These are phyloP conservation scores for Leucosporidium yakuticum DNA, from an alignment of 768 basidiomycete genomes.

Conservation along the genomic window DNA sequence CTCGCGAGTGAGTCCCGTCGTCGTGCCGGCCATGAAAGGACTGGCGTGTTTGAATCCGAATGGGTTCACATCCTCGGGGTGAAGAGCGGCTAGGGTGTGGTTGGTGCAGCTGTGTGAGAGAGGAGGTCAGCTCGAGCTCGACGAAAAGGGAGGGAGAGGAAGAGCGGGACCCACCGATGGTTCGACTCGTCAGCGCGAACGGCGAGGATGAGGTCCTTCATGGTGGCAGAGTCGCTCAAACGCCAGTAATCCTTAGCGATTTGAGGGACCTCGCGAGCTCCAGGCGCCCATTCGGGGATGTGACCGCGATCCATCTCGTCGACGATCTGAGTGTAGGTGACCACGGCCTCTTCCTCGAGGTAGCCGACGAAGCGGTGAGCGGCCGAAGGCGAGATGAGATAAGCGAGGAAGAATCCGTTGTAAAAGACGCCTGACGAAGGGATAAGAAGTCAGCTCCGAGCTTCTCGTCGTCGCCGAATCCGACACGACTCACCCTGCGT, in stretches of 20 bases:
- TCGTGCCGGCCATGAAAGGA: constrained; percentile 73
- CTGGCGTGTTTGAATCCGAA: constrained; percentile 71
- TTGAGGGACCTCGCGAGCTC: constrained; percentile 61
- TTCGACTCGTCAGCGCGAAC: constrained; percentile 50
- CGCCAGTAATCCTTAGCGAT: constrained; percentile 98
- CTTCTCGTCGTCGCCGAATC: too few relatives aligned
- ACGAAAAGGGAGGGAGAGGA: background rate
- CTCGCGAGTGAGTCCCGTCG: constrained; percentile 50
- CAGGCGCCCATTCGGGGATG: constrained; percentile 65
- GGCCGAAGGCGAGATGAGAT: constrained; percentile 13
- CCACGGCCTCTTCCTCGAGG: constrained; percentile 83
- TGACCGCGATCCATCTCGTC: constrained; percentile 72
- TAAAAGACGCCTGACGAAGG: constrained; percentile 47
- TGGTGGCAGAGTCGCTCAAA: constrained; percentile 59
- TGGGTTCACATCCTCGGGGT: constrained; percentile 60
- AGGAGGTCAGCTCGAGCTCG: background rate
- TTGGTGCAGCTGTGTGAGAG: constrained; percentile 63
- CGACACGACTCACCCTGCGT: constrained; percentile 83
- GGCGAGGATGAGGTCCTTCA: constrained; percentile 21
- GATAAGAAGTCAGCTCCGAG: too few relatives aligned
- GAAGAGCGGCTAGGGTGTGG: constrained; percentile 84
- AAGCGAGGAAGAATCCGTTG: constrained; percentile 51
- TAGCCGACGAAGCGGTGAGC: constrained; percentile 39
- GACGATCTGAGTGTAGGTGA: constrained; percentile 61
- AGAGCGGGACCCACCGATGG: constrained; percentile 51